A percentile compares a stretch with the other conserved stretches of the same genome.
Conservation (phyloP, 345 rosid genomes). For the Citropsis articulata region DNA sequence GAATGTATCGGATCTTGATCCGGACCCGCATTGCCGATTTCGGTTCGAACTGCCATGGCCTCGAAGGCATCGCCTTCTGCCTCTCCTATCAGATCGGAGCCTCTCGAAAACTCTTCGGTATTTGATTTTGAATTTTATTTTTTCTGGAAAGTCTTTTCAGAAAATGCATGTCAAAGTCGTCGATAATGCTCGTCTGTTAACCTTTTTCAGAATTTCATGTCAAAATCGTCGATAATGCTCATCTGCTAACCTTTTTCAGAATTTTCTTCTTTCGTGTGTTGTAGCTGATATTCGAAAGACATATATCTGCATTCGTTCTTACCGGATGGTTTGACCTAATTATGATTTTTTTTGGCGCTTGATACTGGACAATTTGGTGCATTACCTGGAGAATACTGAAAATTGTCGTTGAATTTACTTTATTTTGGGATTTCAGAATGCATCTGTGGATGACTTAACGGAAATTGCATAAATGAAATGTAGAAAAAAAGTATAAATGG, state of each 20-base stretch:
- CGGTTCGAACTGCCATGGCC: slow-evolving; percentile 52
- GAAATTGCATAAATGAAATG: neutral
- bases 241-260: neutral
- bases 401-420: neutral
- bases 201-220: neutral
- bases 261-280: neutral
- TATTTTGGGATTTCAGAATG: neutral
- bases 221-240: neutral
- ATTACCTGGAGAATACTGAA: neutral
- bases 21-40: slow-evolving; percentile 28
- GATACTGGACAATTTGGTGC: neutral
- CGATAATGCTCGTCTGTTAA: neutral
- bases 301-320: neutral
- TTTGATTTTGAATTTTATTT: slow-evolving; percentile 14
- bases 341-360: neutral
- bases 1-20: slow-evolving; percentile 46
- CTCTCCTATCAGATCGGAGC: slow-evolving; percentile 68
- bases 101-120: slow-evolving; percentile 37
- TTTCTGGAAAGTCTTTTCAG: neutral
- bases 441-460: neutral
- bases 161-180: neutral
- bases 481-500: neutral
- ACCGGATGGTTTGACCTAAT: neutral
- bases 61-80: slow-evolving; percentile 54
- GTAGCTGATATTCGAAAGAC: neutral